phyloP scores from a whole-genome alignment of 371 early-diverging fungal species.

The Mortierella sp. region DNA sequence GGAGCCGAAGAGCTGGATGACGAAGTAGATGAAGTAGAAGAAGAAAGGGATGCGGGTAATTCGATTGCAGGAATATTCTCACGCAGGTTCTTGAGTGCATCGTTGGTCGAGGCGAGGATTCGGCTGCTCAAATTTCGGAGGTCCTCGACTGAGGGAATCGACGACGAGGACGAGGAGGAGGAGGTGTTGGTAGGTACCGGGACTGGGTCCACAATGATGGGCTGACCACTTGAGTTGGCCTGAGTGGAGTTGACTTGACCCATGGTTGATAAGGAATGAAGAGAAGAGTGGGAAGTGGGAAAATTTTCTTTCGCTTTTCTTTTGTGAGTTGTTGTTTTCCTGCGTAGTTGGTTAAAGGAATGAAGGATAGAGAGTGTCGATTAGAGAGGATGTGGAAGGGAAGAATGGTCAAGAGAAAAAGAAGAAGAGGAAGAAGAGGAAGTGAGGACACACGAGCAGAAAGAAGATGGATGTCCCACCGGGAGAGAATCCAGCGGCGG shows the following conservation, averaged over 20 bases:
- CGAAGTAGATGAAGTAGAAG: slow-evolving; percentile 12
- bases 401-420: not conserved
- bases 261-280: slow-evolving; percentile 19
- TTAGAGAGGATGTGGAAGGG: not conserved
- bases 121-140: slow-evolving; percentile 35
- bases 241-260: slow-evolving; percentile 39
- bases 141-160: slow-evolving; percentile 36
- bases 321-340: not conserved
- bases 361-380: not conserved
- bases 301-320: not conserved
- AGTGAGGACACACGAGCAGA: not conserved
- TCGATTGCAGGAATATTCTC: slow-evolving; percentile 33
- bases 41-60: slow-evolving; percentile 8
- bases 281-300: not conserved
- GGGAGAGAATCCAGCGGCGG: not conserved
- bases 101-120: slow-evolving; percentile 27
- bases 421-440: not conserved
- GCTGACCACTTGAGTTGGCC: slow-evolving; percentile 2
- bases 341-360: not conserved
- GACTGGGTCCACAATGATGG: not conserved
- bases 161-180: not conserved
- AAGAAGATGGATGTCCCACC: not conserved
- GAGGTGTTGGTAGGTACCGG: not conserved
- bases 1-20: not conserved
- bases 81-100: slow-evolving; percentile 26